Evolutionary conservation across 2,329 filamentous ascomycete genomes (phyloP).

Genomic region (Erysiphe pulchra): DNA sequence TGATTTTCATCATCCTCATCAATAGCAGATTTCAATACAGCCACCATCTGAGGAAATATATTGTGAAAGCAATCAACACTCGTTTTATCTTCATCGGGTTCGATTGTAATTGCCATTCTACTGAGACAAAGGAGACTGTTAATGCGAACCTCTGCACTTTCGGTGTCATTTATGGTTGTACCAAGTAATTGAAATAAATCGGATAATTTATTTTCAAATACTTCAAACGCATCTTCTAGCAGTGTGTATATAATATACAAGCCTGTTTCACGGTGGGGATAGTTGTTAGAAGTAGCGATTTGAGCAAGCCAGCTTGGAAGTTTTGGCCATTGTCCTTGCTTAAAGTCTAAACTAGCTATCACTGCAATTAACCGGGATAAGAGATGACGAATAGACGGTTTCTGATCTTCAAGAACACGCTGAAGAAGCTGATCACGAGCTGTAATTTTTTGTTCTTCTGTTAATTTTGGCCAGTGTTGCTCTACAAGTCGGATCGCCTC

Average conservation of each 20-base stretch:
- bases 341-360: slow-evolving; percentile 65
- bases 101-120: slow-evolving; percentile 63
- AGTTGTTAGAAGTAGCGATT: slow-evolving; percentile 48
- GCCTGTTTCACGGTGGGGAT: slow-evolving; percentile 65
- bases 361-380: slow-evolving; percentile 69
- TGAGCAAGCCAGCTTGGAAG: slow-evolving; percentile 57
- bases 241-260: slow-evolving; percentile 86
- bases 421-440: slow-evolving; percentile 67
- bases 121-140: slow-evolving; percentile 85
- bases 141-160: slow-evolving; percentile 77
- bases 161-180: slow-evolving; percentile 68
- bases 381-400: slow-evolving; percentile 56
- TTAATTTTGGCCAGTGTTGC: slow-evolving; percentile 63
- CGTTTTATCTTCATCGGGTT: slow-evolving; percentile 60
- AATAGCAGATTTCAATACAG: slow-evolving; percentile 64
- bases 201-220: slow-evolving; percentile 56
- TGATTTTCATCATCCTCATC: slow-evolving; percentile 63
- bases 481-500: slow-evolving; percentile 61
- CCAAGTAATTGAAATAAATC: slow-evolving; percentile 64
- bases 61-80: slow-evolving; percentile 51
- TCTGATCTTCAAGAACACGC: slow-evolving; percentile 56
- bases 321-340: slow-evolving; percentile 64
- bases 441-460: slow-evolving; percentile 49
- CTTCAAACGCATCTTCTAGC: slow-evolving; percentile 63
- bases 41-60: slow-evolving; percentile 68